Percentiles rank a stretch among this genome's conserved stretches.
Conservation (phyloP, 2,329 filamentous ascomycete genomes). For the Scopulariopsis brevicaulis region DNA sequence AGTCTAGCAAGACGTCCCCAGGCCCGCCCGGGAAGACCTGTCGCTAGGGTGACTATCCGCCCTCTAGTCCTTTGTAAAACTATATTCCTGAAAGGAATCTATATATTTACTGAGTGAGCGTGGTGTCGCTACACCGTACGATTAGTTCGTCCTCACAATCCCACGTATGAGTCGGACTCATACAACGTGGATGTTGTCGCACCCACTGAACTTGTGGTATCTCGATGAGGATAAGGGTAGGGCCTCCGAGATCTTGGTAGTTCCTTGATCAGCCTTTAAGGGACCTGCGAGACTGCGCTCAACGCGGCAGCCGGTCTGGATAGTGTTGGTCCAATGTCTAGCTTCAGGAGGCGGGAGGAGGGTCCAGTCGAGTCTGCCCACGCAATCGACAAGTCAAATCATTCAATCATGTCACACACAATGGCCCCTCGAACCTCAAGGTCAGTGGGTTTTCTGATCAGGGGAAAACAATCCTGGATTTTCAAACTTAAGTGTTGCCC, state of each 20-base stretch:
- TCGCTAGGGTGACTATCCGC: too few relatives aligned
- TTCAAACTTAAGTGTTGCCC: not conserved
- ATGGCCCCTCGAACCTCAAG: not conserved
- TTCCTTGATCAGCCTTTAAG: not conserved
- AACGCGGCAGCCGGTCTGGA: not conserved
- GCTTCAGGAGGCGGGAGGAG: not conserved
- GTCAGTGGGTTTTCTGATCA: not conserved
- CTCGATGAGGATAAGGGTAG: not conserved
- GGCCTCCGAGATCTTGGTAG: not conserved
- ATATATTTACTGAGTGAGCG: not conserved
- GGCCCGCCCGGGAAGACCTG: too few relatives aligned
- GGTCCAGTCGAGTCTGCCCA: not conserved
- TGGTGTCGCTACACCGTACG: not conserved
- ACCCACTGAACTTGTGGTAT: not conserved
- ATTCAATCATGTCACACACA: not conserved
- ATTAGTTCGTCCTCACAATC: not conserved
- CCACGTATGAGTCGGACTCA: not conserved
- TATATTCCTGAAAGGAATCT: too few relatives aligned
- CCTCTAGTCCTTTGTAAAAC: too few relatives aligned
- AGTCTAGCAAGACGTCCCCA: too few relatives aligned
- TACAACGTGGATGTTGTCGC: not conserved
- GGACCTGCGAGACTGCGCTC: not conserved
- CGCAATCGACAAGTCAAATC: not conserved
- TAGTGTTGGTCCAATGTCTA: not conserved
- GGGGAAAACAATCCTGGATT: not conserved